Conservation (phyloP, 306 rosid species). For the Geum urbanum region DNA sequence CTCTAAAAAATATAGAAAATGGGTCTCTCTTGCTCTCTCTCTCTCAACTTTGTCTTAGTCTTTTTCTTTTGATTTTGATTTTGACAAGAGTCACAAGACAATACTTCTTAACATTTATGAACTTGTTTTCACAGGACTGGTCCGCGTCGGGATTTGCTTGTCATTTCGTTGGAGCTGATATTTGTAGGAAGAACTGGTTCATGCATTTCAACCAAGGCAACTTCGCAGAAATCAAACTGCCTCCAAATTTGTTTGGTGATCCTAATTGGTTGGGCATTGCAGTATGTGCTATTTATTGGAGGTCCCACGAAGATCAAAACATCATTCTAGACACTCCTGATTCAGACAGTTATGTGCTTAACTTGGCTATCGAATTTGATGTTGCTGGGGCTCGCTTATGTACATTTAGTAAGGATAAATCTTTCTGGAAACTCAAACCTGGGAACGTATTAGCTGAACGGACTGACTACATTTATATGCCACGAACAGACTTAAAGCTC, state of each 20-base stretch:
- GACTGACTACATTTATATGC: not conserved
- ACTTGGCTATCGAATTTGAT: not conserved
- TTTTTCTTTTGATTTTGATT: too few species aligned
- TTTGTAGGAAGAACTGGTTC: not conserved
- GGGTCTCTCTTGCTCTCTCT: not conserved
- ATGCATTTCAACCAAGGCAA: not conserved
- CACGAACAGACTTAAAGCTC: not conserved
- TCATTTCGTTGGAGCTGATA: not conserved
- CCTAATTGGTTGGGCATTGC: constrained; percentile 13
- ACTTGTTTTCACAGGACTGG: not conserved
- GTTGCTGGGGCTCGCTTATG: not conserved
- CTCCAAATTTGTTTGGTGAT: not conserved
- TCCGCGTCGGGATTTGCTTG: not conserved
- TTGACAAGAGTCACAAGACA: too few species aligned
- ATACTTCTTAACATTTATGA: not conserved
- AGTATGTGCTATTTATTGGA: not conserved
- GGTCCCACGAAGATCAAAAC: not conserved
- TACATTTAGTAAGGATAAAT: too few species aligned
- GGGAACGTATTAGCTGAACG: not conserved
- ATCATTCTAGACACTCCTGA: not conserved
- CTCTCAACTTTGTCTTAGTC: too few species aligned
- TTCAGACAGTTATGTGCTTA: not conserved
- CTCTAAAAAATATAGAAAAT: not conserved
- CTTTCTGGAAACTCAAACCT: not conserved
- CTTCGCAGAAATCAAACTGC: constrained; percentile 6